Evolutionary conservation across 2,329 filamentous ascomycete species (phyloP).

Genomic region (Dactylellina sp.): DNA sequence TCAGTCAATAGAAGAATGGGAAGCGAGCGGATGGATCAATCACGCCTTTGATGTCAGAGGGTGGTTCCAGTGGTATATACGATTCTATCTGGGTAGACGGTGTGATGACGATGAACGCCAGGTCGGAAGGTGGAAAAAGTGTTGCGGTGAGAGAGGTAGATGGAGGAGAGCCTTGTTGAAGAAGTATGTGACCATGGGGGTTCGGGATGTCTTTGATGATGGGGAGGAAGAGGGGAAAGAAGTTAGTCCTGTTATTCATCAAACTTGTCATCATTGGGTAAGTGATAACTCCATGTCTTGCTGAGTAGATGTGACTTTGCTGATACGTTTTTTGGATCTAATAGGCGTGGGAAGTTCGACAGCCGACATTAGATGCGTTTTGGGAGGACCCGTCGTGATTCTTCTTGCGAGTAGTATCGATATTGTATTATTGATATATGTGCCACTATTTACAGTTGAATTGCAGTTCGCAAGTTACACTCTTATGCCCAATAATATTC

Average conservation of each 20-base stretch:
- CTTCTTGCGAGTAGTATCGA: background rate
- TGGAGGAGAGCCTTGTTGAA: slow-evolving; percentile 69
- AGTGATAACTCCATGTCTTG: slow-evolving; percentile 62
- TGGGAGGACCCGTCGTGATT: slow-evolving; percentile 9
- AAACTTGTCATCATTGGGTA: slow-evolving; percentile 71
- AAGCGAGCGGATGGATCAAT: slow-evolving; percentile 70
- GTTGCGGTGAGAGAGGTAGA: slow-evolving; percentile 68
- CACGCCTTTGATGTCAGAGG: slow-evolving; percentile 69
- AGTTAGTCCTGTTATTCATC: slow-evolving; percentile 70
- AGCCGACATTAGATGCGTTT: slow-evolving; percentile 31
- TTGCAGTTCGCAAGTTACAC: too few relatives aligned
- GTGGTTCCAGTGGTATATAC: slow-evolving; percentile 71
- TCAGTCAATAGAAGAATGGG: slow-evolving; percentile 70
- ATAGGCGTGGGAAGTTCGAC: slow-evolving; percentile 39
- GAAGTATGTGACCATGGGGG: slow-evolving; percentile 67
- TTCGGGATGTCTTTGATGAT: slow-evolving; percentile 67
- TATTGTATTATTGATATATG: too few relatives aligned
- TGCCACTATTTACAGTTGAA: too few relatives aligned
- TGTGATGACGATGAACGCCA: slow-evolving; percentile 69
- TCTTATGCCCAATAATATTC: too few relatives aligned
- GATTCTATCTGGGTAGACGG: slow-evolving; percentile 68
- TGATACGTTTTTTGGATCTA: background rate
- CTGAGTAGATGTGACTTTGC: background rate
- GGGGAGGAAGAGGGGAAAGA: slow-evolving; percentile 64
- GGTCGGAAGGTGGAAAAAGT: slow-evolving; percentile 68